Percentiles rank a stretch among this genome's conserved stretches.
phyloP scores from a whole-genome alignment of 192 early-diverging fungal species.

The Diversispora eburnea region DNA sequence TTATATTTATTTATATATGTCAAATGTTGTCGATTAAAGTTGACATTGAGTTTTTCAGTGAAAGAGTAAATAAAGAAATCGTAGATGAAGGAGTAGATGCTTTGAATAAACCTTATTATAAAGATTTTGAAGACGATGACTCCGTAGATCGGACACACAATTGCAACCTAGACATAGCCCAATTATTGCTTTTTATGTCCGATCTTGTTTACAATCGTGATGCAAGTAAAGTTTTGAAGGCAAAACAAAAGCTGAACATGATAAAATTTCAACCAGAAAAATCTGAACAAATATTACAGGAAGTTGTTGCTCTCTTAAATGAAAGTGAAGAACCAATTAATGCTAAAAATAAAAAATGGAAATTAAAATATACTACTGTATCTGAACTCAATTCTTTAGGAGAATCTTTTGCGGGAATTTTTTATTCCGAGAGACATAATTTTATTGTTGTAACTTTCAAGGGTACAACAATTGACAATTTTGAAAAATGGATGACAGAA shows the following conservation, averaged over 20 bases:
- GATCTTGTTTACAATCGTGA: conserved; percentile 48
- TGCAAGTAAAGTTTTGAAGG: conserved; percentile 38
- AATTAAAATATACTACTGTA: conserved; percentile 40
- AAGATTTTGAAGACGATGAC: too few relatives aligned
- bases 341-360: conserved; percentile 27
- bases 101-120: too few relatives aligned
- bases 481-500: conserved; percentile 51
- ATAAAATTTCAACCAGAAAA: not conserved
- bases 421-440: conserved; percentile 42
- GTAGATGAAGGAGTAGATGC: too few relatives aligned
- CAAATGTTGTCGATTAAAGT: too few relatives aligned
- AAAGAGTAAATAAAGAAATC: too few relatives aligned
- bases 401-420: conserved; percentile 49
- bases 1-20: too few relatives aligned
- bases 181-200: conserved; percentile 41
- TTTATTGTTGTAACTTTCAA: conserved; percentile 49
- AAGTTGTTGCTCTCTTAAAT: conserved; percentile 31
- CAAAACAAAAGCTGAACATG: conserved; percentile 29
- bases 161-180: conserved; percentile 41
- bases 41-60: too few relatives aligned
- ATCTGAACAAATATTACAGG: not conserved
- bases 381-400: conserved; percentile 49
- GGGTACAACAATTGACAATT: conserved; percentile 48
- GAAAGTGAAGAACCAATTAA: conserved; percentile 40
- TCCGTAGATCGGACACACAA: too few relatives aligned